These are phyloP conservation scores for Neurospora sp. DNA, from an alignment of 495 filamentous ascomycete species.

Conservation along the genomic window DNA sequence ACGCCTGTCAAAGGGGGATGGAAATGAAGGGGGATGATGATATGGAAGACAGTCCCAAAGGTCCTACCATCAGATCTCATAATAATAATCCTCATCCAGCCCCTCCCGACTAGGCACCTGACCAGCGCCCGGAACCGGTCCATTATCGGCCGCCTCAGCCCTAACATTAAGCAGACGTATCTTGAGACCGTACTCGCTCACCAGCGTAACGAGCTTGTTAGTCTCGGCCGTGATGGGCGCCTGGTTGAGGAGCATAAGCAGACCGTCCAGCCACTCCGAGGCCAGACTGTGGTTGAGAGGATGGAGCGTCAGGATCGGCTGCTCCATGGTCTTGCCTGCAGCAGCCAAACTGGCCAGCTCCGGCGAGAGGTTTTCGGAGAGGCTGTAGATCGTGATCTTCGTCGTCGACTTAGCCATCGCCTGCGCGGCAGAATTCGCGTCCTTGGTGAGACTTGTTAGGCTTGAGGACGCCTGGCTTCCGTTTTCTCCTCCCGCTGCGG, in stretches of 20 bases:
- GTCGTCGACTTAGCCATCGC: constrained; percentile 45
- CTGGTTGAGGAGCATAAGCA: constrained; percentile 92
- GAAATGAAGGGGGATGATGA: background rate
- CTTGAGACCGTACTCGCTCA: constrained; percentile 84
- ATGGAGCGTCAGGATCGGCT: constrained; percentile 67
- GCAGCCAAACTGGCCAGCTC: background rate
- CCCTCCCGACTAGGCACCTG: constrained; percentile 50
- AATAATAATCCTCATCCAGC: constrained; percentile 61
- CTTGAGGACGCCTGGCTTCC: constrained; percentile 9
- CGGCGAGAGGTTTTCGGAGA: constrained; percentile 26
- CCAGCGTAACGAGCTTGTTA: constrained; percentile 71
- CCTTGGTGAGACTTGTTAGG: constrained; percentile 20
- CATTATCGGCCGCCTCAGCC: constrained; percentile 61
- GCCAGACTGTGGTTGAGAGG: constrained; percentile 73
- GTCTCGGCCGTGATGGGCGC: constrained; percentile 96
- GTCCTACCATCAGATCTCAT: constrained; percentile 33
- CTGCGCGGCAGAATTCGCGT: constrained; percentile 16
- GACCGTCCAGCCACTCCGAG: constrained; percentile 92
- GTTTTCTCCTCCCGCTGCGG: constrained; percentile 3
- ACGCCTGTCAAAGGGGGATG: background rate
- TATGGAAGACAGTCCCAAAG: background rate
- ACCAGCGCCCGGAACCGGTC: constrained; percentile 38
- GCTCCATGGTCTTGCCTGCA: constrained; percentile 30
- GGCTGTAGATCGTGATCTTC: constrained; percentile 87
- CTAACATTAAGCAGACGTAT: constrained; percentile 88